These are phyloP conservation scores for Dunaliella primolecta DNA, from an alignment of 139 green algal species.

Conservation along the genomic window DNA sequence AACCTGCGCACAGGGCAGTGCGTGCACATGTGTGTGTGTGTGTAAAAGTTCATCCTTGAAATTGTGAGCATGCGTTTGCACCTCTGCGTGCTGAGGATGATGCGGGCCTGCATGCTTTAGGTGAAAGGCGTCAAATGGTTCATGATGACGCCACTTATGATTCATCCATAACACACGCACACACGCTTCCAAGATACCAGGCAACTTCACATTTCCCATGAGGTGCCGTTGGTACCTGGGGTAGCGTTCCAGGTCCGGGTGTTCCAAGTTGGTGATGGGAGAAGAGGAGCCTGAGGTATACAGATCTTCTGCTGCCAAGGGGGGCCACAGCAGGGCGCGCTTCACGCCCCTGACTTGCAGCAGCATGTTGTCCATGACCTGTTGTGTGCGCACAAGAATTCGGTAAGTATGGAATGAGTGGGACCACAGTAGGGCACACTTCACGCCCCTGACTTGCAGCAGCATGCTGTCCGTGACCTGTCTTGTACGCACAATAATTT, in stretches of 20 bases:
- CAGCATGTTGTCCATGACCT: neutral
- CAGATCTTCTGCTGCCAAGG: constrained; percentile 31
- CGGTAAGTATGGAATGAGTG: too few species aligned
- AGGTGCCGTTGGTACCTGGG: too few species aligned
- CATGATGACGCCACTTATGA: too few species aligned
- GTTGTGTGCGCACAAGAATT: too few species aligned
- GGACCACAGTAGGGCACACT: neutral
- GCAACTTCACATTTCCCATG: too few species aligned
- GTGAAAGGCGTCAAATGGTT: neutral
- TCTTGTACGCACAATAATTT: too few species aligned
- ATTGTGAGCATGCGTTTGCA: neutral
- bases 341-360: constrained; percentile 41
- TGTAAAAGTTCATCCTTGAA: neutral
- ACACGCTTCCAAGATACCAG: too few species aligned
- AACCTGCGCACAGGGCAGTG: neutral
- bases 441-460: constrained; percentile 36
- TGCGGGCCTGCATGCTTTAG: neutral
- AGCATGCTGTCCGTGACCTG: constrained; percentile 60
- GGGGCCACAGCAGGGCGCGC: constrained; percentile 53
- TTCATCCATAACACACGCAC: too few species aligned
- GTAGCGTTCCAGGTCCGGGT: constrained; percentile 49
- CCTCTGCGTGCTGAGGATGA: neutral
- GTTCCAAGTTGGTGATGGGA: constrained; percentile 33
- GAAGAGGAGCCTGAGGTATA: constrained; percentile 51
- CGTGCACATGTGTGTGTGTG: neutral